Evolutionary conservation across 2,329 filamentous ascomycete species (phyloP), one percentile per base, ranked within the genome.

Genomic region (Fusarium sp.): DNA sequence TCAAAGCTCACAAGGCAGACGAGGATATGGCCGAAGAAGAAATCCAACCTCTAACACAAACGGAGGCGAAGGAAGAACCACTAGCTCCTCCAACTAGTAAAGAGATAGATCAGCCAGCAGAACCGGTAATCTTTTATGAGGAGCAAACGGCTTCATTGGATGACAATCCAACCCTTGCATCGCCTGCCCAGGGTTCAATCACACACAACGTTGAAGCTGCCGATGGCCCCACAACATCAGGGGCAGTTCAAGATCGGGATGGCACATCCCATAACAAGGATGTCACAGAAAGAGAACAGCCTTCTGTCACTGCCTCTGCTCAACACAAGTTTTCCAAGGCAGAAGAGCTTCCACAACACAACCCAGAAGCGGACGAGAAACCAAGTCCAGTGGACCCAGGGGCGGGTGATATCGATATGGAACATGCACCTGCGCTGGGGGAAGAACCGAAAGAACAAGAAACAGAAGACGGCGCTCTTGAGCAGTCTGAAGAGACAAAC

Each of bases 321-420:
- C 13, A 29, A 21, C 15, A 13, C 23, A 43, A 23, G 6, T 23
- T 43, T 43, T 21, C 35, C 33, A 7, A 21, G 5, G 35, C 35
- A 33, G 59, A 55, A 27, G 42, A 41, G 39, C 40, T 31, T 25
- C n/a, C 48, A 37, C 37, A 40, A 29, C 35, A 39, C 37, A 39
- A 17, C 29, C 31, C 52, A 23, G 47, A 47, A 37, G 39, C 36
- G 31, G 43, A 23, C 35, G 17, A 46, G 25, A 20, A 50, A 39
- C 25, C 59, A 39, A 39, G 27, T 41, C 29, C 33, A 17, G 39
- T 43, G 13, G 47, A 48, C 25, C 25, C 36, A 42, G 29, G 48
- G 42, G 51, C 57, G 52, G 45, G n/a, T 52, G 56, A 73, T 17
- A 15, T 58, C 25, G 49, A 63, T 14, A 46, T 51, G 47, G 36